Percentiles rank a stretch among this genome's conserved stretches.
Conservation (phyloP, 441 rosid species). For the Populus tomentosa region DNA sequence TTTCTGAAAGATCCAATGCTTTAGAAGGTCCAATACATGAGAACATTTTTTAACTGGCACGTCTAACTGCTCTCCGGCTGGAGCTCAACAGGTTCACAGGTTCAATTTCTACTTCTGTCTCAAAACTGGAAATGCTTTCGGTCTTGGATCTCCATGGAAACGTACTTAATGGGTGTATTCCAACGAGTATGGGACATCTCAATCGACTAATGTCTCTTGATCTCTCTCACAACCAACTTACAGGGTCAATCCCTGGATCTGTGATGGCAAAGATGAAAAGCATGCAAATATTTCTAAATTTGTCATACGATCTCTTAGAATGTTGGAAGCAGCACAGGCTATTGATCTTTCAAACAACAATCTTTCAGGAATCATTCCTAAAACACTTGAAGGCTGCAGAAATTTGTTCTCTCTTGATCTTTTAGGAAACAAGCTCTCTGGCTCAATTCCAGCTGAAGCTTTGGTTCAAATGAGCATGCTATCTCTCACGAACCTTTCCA, state of each 20-base stretch:
- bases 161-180: slow-evolving; percentile 70
- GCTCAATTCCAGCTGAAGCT: slow-evolving; percentile 40
- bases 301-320: slow-evolving; percentile 54
- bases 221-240: slow-evolving; percentile 61
- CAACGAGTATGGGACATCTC: slow-evolving; percentile 43
- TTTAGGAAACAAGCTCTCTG: slow-evolving; percentile 61
- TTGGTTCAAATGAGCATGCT: slow-evolving; percentile 40
- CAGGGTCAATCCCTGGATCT: slow-evolving; percentile 48
- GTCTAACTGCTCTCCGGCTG: slow-evolving; percentile 43
- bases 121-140: slow-evolving; percentile 54
- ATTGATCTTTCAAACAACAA: slow-evolving; percentile 51
- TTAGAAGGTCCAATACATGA: slow-evolving; percentile 65
- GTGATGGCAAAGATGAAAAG: slow-evolving; percentile 36
- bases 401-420: slow-evolving; percentile 28
- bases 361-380: too few species aligned
- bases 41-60: slow-evolving; percentile 44
- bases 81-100: slow-evolving; percentile 57
- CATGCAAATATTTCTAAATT: slow-evolving; percentile 60
- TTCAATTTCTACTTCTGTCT: slow-evolving; percentile 43
- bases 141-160: slow-evolving; percentile 51
- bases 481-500: slow-evolving; percentile 43
- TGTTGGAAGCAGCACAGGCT: slow-evolving; percentile 56
- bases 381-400: too few species aligned
- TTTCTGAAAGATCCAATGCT: slow-evolving; percentile 19
- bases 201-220: slow-evolving; percentile 46